Base-by-base conservation (phyloP, 495 filamentous ascomycete species). In the Articulospora tetracladia region DNA sequence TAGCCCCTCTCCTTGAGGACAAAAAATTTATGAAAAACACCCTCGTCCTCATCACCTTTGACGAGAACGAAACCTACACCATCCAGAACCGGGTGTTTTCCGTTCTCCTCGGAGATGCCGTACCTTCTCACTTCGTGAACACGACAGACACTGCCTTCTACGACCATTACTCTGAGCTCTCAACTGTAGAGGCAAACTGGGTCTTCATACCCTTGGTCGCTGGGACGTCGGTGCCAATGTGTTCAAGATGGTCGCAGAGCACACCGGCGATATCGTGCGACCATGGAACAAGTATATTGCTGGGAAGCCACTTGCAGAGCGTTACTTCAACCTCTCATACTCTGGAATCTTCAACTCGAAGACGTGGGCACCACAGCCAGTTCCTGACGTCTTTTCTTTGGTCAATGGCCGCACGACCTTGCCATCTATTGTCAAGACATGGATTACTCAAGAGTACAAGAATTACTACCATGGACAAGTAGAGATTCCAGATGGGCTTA, bases 21-120 rank as follows among this genome's bases (percentile, higher is more conserved):
- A 63, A 75, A 28, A 82, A 86, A 66, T 90, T 91, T 70, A 85
- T 81, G 78, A 75, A 89, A 51, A 78, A 87, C 64, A 87, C 87
- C 1, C 75, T 92, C 4, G 72, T 91, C 27, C 70, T 89, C 19
- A 66, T 91, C 47, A 88, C 84, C 23, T 89, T 84, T 55, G 86
- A 91, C 61, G 86, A 90, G 68, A 79, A 75, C 32, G 79, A 77
- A 41, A 78, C 74, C 58, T 88, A 88, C 69, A 58, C 68, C 11
- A 68, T 77, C 54, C 74, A 77, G 1, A 89, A 89, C 71, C 74
- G 76, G 3, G 77, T 89, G 30, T 81, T 82, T 64, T 79, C 73
- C 55, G 70, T 90, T 62, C 77, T 91, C 7, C 70, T 92, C 25
- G 87, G 87, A n/a, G 84, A 80, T 58, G 83, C 85, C 27, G 72